A percentile compares a stretch with the other conserved stretches of the same genome.
Conservation (phyloP, 148 eudicot species). For the Fallopia convolvulus region DNA sequence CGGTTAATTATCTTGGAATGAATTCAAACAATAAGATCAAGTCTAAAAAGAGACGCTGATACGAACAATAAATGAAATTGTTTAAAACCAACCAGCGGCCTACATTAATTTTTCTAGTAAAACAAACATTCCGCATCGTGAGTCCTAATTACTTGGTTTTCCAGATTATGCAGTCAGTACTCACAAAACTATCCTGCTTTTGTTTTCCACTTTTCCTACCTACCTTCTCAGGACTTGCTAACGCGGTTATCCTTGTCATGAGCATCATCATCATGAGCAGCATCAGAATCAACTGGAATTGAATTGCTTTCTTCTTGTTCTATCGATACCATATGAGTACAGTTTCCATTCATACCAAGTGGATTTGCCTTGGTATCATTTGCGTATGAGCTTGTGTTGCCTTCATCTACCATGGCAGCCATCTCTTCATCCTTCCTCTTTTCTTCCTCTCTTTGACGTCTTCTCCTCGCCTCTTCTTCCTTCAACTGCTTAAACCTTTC, state of each 20-base stretch:
- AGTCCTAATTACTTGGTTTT: too few species aligned
- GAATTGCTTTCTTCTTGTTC: slow-evolving; percentile 2
- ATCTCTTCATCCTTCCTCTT: slow-evolving; percentile 35
- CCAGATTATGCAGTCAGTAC: background rate
- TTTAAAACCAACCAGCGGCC: too few species aligned
- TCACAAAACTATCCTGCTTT: background rate
- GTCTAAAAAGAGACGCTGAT: too few species aligned
- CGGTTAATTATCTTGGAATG: too few species aligned
- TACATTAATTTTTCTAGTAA: background rate
- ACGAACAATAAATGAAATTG: too few species aligned
- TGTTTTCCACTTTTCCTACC: background rate
- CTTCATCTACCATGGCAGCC: slow-evolving; percentile 20
- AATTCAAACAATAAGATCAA: too few species aligned
- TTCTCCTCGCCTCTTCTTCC: slow-evolving; percentile 81
- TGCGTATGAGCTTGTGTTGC: background rate
- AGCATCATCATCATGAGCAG: slow-evolving; percentile 4
- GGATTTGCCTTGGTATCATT: background rate
- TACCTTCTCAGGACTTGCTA: background rate
- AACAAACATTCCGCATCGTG: background rate
- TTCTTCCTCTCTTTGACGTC: slow-evolving; percentile 51
- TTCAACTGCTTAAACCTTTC: slow-evolving; percentile 88
- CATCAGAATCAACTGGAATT: background rate
- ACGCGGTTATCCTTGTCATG: background rate
- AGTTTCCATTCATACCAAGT: background rate
- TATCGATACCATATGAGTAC: background rate